These are phyloP conservation scores for Castanea crenata DNA, from an alignment of 306 rosid species.

Conservation along the genomic window DNA sequence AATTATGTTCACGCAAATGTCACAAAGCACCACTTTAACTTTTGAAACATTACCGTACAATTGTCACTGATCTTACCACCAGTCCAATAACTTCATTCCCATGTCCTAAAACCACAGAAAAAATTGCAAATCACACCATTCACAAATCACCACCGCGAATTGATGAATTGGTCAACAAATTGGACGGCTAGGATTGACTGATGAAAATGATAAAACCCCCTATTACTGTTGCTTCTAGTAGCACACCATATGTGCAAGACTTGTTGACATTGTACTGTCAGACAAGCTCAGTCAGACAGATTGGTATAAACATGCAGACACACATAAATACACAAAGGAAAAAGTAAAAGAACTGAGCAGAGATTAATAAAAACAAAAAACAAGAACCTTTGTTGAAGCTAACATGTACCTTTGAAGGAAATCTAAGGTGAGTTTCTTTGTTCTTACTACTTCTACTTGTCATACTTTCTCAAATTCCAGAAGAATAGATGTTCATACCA, in stretches of 20 bases:
- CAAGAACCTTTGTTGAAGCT: conserved; percentile 3
- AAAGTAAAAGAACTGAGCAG: background rate
- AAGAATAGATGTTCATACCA: conserved; percentile 13
- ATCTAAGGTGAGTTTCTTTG: conserved; percentile 25
- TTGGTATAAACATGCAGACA: conserved; percentile 28
- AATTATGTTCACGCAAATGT: conserved; percentile 23
- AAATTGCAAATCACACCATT: no score
- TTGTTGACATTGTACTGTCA: background rate
- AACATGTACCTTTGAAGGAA: conserved; percentile 22
- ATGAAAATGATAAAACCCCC: background rate
- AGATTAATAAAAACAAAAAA: background rate
- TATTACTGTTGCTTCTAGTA: background rate
- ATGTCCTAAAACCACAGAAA: background rate
- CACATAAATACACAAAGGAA: background rate
- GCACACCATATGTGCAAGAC: background rate
- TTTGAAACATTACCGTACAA: background rate
- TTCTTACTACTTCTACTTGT: conserved; percentile 4
- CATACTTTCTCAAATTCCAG: conserved; percentile 31
- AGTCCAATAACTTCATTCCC: background rate
- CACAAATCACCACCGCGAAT: background rate
- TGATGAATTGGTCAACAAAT: background rate
- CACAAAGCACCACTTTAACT: conserved; percentile 23
- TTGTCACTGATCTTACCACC: background rate
- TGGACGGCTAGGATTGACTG: conserved; percentile 10
- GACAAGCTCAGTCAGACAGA: conserved; percentile 21